Conservation (phyloP, 148 eudicot species). For the Fagopyrum esculentum region DNA sequence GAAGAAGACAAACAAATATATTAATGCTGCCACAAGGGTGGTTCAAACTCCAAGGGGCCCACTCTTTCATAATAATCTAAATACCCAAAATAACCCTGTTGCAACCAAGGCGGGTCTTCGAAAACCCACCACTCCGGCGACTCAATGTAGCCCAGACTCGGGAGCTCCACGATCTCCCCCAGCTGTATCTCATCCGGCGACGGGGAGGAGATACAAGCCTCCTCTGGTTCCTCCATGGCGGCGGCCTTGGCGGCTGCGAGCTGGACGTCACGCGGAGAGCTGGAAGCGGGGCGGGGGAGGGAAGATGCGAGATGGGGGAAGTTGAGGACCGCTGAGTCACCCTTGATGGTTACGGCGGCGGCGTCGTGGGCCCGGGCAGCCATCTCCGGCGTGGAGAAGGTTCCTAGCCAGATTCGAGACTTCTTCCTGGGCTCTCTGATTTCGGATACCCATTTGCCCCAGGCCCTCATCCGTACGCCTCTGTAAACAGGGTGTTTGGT, state of each 20-base stretch:
- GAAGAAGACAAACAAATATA: neutral
- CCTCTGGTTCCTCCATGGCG: slow-evolving; percentile 25
- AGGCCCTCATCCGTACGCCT: slow-evolving; percentile 63
- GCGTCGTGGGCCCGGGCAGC: slow-evolving; percentile 83
- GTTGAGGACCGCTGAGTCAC: slow-evolving; percentile 51
- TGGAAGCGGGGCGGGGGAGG: slow-evolving; percentile 50
- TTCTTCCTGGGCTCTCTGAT: slow-evolving; percentile 64
- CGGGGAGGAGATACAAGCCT: neutral
- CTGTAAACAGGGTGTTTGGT: slow-evolving; percentile 52
- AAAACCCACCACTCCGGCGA: slow-evolving; percentile 36
- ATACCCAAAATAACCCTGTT: slow-evolving; percentile 8
- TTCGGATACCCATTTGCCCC: slow-evolving; percentile 82
- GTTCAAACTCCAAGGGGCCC: neutral
- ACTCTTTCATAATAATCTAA: neutral
- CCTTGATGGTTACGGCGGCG: slow-evolving; percentile 53
- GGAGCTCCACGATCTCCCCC: slow-evolving; percentile 55
- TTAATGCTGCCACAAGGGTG: slow-evolving; percentile 5
- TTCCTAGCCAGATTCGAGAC: slow-evolving; percentile 72
- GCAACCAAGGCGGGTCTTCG: slow-evolving; percentile 6
- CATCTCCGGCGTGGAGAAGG: slow-evolving; percentile 73
- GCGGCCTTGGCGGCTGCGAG: slow-evolving; percentile 60
- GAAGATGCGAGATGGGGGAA: slow-evolving; percentile 45
- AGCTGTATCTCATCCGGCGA: slow-evolving; percentile 28
- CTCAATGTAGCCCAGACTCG: slow-evolving; percentile 36
- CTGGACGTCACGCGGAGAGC: slow-evolving; percentile 54